Evolutionary conservation across 352 stramenopile species (phyloP).

Genomic region (Saprolegnia diclina): DNA sequence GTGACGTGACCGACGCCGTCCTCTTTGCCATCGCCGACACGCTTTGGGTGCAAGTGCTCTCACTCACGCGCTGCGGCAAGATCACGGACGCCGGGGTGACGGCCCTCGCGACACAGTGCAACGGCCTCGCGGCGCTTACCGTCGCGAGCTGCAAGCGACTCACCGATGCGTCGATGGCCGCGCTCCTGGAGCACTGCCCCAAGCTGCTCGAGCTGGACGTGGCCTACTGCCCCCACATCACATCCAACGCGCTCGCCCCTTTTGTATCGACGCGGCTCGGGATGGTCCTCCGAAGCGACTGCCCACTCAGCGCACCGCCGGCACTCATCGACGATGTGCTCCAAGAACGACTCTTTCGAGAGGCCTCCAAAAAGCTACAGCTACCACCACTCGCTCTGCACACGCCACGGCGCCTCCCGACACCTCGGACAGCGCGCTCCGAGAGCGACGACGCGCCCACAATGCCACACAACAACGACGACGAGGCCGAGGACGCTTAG

Average conservation of each 20-base stretch:
- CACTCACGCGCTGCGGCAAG: conserved; percentile 56
- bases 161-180: conserved; percentile 47
- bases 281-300: conserved; percentile 37
- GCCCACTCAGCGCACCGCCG: not conserved
- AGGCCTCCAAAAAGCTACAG: not conserved
- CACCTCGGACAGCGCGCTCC: not conserved
- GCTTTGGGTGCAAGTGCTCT: conserved; percentile 75
- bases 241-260: conserved; percentile 41
- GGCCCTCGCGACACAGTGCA: conserved; percentile 66
- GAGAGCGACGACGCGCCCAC: too few relatives aligned
- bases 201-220: conserved; percentile 71
- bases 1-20: conserved; percentile 70
- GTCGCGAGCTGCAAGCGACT: conserved; percentile 79
- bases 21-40: conserved; percentile 63
- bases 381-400: not conserved
- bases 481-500: too few relatives aligned
- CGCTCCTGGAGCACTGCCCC: conserved; percentile 47
- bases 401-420: not conserved
- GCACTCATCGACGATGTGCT: not conserved
- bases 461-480: too few relatives aligned
- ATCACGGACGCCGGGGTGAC: conserved; percentile 83
- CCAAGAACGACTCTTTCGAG: conserved; percentile 9
- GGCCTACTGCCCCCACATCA: conserved; percentile 69
- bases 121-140: conserved; percentile 58
- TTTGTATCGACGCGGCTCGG: conserved; percentile 56